Evolutionary conservation across 345 rosid genomes (phyloP), one percentile per base, ranked within the genome.

Genomic region (Pugionium cornutum): DNA sequence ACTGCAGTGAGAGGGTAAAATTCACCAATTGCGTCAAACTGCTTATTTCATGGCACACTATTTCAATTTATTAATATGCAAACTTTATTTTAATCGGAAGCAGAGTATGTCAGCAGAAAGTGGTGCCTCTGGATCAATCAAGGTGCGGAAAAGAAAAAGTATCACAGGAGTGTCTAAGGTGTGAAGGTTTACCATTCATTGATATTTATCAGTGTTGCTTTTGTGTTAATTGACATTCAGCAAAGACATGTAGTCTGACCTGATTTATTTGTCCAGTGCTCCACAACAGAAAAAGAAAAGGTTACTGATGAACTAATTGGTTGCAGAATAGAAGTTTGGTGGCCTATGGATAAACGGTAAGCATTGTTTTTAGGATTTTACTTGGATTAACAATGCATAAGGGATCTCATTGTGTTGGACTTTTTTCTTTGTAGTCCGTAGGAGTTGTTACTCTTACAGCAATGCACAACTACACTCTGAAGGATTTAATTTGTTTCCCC

Each of bases 301-400:
- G 78, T 75, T 53, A 51, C 78, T 48, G 95, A 80, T 55, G 99
- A 90, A 67, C 75, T 94, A 74, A 88, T 84, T 61, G 99, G 97
- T 67, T 76, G 78, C 78, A 81, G 82, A 80, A 78, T 94, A 81
- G 86, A 94, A 69, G 91, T 94, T 42, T 94, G 99, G 99, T 90
- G 97, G 99, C 99, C 99, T 58, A 72, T 94, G 99, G 99, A 94
- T 79, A 94, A 94, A 82, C 56, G 76, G 99, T 94, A 78, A 88
- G 95, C 72, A 36, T 45, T 53, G 40, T 55, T 30, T 28, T 2
- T 51, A 33, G 1, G 6, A 35, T 3, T 45, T 67, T 32, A 5
- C 9, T 6, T 40, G 63, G 57, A 66, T 34, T 54, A 69, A 61
- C 43, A 61, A 27, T 73, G 28, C 35, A 40, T 32, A 44, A 53